Evolutionary conservation across 768 basidiomycete genomes (phyloP), one percentile per base, ranked within the genome.

Genomic region (Tricholoma flavovirens): DNA sequence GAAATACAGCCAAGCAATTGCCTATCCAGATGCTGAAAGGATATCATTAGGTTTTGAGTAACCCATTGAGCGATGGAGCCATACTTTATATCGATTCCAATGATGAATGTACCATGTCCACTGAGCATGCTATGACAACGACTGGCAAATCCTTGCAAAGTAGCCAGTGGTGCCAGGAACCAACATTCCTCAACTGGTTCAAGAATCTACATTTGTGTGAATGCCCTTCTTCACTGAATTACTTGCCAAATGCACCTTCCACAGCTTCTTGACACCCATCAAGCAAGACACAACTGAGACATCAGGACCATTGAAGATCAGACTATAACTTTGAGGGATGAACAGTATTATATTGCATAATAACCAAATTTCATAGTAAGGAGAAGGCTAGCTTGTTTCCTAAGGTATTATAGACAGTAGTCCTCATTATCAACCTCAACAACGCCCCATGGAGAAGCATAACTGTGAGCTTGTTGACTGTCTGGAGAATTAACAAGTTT

Each of bases 361-460:
- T 36, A 15, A 36, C 35, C 11, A 36, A 36, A 36, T 36, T 36
- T 36, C 11, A 15, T 36, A 36, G 35, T 36, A n/a, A n/a, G n/a
- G 35, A 36, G 35, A 36, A 36, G 35, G 35, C 35, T 36, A 36
- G 35, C 35, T 36, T 6, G 35, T 36, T n/a, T n/a, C n/a, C n/a
- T n/a, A n/a, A 36, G 35, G 35, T 36, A 5, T 36, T 36, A 36
- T 36, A 36, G 35, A n/a, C 97, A 99, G 69, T 99, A 97, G 15
- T 93, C 91, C 69, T 98, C 97, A 65, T 99, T 98, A 77, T 99
- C 97, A 22, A 99, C 97, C 70, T 99, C 97, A 61, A 98, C 93
- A 50, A 95, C 87, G 70, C 97, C 97, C 97, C 97, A 99, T 9
- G 97, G 97, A 71, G 98, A 99, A 3, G 84, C 79, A 62, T 97